phyloP scores from a whole-genome alignment of 495 filamentous ascomycete species.

The Neurospora sp. region DNA sequence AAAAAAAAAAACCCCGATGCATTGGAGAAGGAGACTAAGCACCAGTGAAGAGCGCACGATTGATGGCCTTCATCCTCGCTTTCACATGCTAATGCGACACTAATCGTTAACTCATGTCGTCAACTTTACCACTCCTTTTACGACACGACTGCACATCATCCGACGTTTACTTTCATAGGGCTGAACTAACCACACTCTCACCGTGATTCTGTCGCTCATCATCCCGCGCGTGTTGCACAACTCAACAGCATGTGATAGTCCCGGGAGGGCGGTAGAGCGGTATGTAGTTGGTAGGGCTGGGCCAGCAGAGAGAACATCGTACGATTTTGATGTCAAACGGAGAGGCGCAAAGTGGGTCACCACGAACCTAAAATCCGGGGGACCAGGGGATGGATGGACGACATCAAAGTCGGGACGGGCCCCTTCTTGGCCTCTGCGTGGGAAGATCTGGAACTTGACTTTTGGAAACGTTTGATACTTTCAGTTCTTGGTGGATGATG shows the following conservation, averaged over 20 bases:
- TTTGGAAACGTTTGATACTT: neutral
- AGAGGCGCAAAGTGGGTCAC: conserved; percentile 6
- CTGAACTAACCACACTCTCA: neutral
- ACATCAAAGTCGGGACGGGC: neutral
- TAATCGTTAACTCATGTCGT: no score
- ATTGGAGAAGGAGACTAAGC: no score
- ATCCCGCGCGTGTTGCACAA: neutral
- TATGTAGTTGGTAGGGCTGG: neutral
- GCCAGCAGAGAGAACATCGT: conserved; percentile 13
- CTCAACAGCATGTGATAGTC: neutral
- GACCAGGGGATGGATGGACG: neutral
- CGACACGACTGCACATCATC: neutral
- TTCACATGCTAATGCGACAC: no score
- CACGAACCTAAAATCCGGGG: neutral
- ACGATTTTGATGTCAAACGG: conserved; percentile 26
- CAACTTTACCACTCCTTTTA: no score
- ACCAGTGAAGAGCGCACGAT: no score
- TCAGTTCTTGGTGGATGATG: neutral
- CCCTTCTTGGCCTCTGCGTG: neutral
- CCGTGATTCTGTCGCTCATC: neutral
- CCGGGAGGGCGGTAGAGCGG: neutral
- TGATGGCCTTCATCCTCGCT: no score
- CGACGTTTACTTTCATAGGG: neutral
- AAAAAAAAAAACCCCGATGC: no score
- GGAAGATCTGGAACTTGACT: neutral